These are phyloP conservation scores for Smithsoniella earleae DNA, from an alignment of 163 green algal species.

Conservation along the genomic window DNA sequence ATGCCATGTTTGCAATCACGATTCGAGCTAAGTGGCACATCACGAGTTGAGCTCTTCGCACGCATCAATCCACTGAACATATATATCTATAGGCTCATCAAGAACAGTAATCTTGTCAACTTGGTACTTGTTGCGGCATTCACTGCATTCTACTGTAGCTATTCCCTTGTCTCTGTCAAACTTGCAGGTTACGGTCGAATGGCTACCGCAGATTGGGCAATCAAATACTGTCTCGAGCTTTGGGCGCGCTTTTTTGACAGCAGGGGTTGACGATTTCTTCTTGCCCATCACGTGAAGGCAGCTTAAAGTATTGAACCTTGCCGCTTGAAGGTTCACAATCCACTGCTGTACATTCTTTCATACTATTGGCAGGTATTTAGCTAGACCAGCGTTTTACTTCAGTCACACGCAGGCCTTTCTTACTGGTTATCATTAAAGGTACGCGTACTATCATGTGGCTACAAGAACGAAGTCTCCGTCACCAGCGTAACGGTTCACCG, in stretches of 20 bases:
- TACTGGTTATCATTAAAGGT: no score
- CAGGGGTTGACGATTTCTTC: neutral
- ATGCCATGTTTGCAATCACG: no score
- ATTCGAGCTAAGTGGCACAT: no score
- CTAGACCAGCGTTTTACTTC: no score
- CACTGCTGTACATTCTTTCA: no score
- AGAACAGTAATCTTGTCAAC: conserved; percentile 28
- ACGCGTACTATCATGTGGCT: no score
- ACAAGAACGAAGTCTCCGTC: no score
- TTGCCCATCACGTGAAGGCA: conserved; percentile 23
- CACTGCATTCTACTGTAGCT: conserved; percentile 21
- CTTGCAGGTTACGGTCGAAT: conserved; percentile 12
- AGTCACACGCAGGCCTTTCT: no score
- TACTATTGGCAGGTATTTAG: no score
- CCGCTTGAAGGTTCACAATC: no score
- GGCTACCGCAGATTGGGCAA: conserved; percentile 12
- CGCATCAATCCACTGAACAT: conserved; percentile 27
- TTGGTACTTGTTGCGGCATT: conserved; percentile 29
- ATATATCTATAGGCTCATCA: conserved; percentile 31
- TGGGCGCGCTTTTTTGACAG: neutral
- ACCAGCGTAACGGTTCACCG: no score
- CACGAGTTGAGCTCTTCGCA: conserved; percentile 17
- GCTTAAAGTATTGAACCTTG: no score
- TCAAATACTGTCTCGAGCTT: conserved; percentile 23
- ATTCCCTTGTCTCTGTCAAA: conserved; percentile 23